Evolutionary conservation across 2,329 filamentous ascomycete species (phyloP).

Genomic region (Colletotrichum shisoi): DNA sequence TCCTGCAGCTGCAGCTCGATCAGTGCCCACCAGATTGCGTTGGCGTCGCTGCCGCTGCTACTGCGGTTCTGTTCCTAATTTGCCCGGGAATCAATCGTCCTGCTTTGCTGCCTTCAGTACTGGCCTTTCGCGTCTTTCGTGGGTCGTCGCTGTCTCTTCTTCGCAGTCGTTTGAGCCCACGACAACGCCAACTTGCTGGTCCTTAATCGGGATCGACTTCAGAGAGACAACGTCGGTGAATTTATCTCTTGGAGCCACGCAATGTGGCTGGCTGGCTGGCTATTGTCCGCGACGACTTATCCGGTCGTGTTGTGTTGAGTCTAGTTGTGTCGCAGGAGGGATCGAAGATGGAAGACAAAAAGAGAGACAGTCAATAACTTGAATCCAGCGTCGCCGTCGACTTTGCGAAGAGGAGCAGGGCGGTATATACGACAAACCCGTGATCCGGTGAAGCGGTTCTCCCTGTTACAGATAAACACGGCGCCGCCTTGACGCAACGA

Average conservation of each 20-base stretch:
- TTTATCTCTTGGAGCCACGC: background rate
- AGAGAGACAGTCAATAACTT: conserved; percentile 10
- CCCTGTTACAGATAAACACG: conserved; percentile 24
- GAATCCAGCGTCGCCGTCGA: conserved; percentile 7
- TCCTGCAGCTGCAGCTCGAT: conserved; percentile 10
- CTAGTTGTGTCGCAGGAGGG: conserved; percentile 3
- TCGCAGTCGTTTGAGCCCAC: background rate
- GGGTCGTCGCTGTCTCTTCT: background rate
- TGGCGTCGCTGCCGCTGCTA: background rate
- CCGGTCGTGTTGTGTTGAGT: background rate
- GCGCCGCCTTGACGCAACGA: background rate
- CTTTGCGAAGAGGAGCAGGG: background rate
- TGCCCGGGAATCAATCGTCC: background rate
- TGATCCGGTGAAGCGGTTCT: conserved; percentile 13
- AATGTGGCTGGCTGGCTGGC: background rate
- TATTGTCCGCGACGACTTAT: background rate
- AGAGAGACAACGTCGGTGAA: background rate
- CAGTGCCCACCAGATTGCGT: background rate
- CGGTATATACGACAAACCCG: conserved; percentile 2
- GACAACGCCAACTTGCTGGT: background rate
- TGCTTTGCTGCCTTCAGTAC: background rate
- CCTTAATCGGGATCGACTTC: background rate
- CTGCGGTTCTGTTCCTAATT: background rate
- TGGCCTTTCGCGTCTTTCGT: background rate
- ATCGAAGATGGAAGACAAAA: conserved; percentile 5